Evolutionary conservation across 306 rosid genomes (phyloP), one percentile per base, ranked within the genome.

Genomic region (Heteromeles arbutifolia): DNA sequence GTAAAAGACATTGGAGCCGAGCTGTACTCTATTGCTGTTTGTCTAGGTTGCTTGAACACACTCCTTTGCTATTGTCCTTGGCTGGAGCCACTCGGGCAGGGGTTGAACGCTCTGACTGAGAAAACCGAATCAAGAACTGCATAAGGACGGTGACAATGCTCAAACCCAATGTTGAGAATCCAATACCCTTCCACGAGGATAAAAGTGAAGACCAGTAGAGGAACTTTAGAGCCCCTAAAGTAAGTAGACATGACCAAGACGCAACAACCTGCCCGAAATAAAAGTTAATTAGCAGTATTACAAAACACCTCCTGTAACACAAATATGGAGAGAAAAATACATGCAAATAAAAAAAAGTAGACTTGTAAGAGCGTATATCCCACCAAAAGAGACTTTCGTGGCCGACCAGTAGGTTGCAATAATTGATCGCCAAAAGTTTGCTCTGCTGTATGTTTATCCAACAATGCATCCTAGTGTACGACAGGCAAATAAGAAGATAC

Each of bases 151-250:
- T 95, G 34, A 95, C 87, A 39, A 92, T 25, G 32, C 80, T 82
- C 81, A 95, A 79, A 79, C 84, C 78, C 7, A 77, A n/a, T 24
- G 85, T 84, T 26, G 91, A 85, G 73, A 95, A 79, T 65, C 88
- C 89, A 75, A 90, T 77, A 26, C 99, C 99, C 90, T 95, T 92
- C 92, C 97, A 86, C 1, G 99, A 87, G 32, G 93, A 89, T 25
- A 95, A 82, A 68, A 95, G 70, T 21, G 91, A 74, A 75, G 96
- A 90, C 92, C 91, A 78, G 21, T 66, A 85, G 44, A 95, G 90
- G 72, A 95, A 85, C 90, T 90, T 92, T 11, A 88, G 43, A 70
- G 73, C 69, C 77, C 97, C 99, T 4, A 63, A 84, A 53, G 82
- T 62, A 73, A 95, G 79, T 37, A 90, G 86, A 79, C 87, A 83